Base-by-base conservation (phyloP, 1,284 basidiomycete genomes). In the Rhodotorula sp. region DNA sequence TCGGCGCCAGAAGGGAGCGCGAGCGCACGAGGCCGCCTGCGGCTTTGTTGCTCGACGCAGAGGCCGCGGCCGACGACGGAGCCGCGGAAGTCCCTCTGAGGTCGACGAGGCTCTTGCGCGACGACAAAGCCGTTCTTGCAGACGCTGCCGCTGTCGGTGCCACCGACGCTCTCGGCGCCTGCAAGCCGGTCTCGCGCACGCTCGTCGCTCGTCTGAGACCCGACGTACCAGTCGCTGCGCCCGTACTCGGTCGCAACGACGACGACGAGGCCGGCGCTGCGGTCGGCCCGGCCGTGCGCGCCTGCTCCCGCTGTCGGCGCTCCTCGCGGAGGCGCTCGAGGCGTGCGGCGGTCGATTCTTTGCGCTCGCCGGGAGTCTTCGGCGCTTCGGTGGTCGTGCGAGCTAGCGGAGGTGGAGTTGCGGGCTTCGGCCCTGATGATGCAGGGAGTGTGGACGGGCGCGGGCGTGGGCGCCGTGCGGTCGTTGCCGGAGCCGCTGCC, bases 311-410 rank as follows among this genome's bases (percentile, higher is more conserved):
- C 50, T 46, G 23, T 25, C 55, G 49, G 13, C 70, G 59, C 57
- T 67, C 66, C 10, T 21, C 12, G 7, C 64, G 59, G 41, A 72
- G 59, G 0, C 70, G 58, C 14, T 68, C 70, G 42, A 72, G 56
- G 13, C 63, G 48, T 0, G 60, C 66, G 3, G 55, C 54, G 9
- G 70, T 72, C 59, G 70, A 59, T 23, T 68, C 70, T 48, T 72
- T 72, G 19, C 70, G 62, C 52, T 72, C 70, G 41, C 70, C 70
- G 0, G 70, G 70, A 8, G 70, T 72, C 21, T 48, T 59, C 1
- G 66, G 61, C 17, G 14, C 23, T 3, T 14, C 42, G 3, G 27
- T 3, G 23, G n/a, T 58, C 63, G 21, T 14, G 23, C 16, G 17
- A 8, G 57, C 42, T 45, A 23, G 23, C 10, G 19, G 27, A 17